These are phyloP conservation scores for Colletotrichum eremochloae DNA, from an alignment of 2,329 filamentous ascomycete species.

Conservation along the genomic window DNA sequence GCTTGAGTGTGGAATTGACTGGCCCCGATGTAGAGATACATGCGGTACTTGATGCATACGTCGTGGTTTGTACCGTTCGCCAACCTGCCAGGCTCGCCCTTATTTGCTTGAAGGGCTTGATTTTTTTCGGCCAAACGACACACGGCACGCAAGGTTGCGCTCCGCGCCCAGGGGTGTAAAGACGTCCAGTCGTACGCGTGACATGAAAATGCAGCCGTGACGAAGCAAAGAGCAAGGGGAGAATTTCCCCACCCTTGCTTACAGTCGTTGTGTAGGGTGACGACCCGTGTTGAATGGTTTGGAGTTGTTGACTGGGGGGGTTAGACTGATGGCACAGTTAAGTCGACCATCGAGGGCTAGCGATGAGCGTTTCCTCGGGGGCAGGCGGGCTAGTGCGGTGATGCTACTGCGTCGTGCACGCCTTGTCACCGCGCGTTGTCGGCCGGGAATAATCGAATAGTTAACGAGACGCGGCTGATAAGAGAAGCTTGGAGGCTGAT, in stretches of 20 bases:
- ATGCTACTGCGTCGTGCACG: not conserved
- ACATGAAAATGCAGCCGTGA: slow-evolving; percentile 28
- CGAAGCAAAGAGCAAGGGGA: slow-evolving; percentile 22
- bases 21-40: slow-evolving; percentile 34
- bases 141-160: not conserved
- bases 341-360: not conserved
- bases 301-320: slow-evolving; percentile 10
- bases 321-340: not conserved
- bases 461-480: not conserved
- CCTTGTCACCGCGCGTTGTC: not conserved
- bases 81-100: slow-evolving; percentile 11
- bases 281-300: slow-evolving; percentile 13
- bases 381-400: not conserved
- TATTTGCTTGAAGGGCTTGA: slow-evolving; percentile 7
- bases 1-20: slow-evolving; percentile 9
- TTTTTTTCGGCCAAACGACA: not conserved
- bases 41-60: slow-evolving; percentile 21
- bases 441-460: not conserved
- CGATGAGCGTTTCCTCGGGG: slow-evolving; percentile 12
- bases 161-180: slow-evolving; percentile 10
- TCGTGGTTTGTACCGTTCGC: slow-evolving; percentile 21
- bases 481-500: slow-evolving; percentile 1
- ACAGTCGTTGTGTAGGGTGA: slow-evolving; percentile 29
- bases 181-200: slow-evolving; percentile 16
- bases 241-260: slow-evolving; percentile 8